Evolutionary conservation across 2,329 filamentous ascomycete genomes (phyloP).

Genomic region (Monascus ruber): DNA sequence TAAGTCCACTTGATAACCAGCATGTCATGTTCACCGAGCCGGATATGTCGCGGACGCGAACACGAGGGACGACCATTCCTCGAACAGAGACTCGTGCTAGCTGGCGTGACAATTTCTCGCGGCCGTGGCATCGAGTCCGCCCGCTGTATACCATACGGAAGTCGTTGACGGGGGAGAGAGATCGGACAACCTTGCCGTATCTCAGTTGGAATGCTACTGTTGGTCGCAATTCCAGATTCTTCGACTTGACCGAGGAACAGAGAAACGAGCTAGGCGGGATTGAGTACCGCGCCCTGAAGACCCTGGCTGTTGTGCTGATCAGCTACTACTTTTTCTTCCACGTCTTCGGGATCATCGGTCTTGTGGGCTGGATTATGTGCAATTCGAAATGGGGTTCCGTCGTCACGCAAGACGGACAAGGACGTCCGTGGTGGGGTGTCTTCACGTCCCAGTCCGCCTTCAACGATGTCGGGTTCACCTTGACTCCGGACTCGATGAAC

Average conservation of each 20-base stretch:
- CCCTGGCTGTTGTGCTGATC: constrained; percentile 65
- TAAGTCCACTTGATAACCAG: constrained; percentile 18
- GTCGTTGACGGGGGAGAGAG: constrained; percentile 26
- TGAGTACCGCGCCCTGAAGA: constrained; percentile 86
- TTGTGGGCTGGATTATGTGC: constrained; percentile 70
- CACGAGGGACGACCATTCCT: constrained; percentile 26
- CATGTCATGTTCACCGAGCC: constrained; percentile 41
- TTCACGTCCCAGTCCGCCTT: constrained; percentile 83
- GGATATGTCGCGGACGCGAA: constrained; percentile 22
- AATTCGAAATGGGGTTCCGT: constrained; percentile 51
- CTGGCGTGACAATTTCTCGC: constrained; percentile 12
- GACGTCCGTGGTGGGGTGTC: constrained; percentile 76
- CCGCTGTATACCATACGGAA: constrained; percentile 23
- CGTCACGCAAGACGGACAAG: constrained; percentile 51
- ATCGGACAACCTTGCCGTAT: constrained; percentile 60
- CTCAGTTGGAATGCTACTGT: constrained; percentile 89
- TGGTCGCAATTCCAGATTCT: constrained; percentile 84
- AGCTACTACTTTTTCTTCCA: constrained; percentile 78
- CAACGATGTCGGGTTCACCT: constrained; percentile 86
- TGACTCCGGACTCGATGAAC: constrained; percentile 88
- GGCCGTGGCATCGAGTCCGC: constrained; percentile 4
- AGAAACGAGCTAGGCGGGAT: constrained; percentile 92
- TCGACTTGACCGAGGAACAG: constrained; percentile 78
- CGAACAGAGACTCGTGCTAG: constrained; percentile 27
- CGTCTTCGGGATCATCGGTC: constrained; percentile 58